Percentiles rank a stretch among this genome's conserved stretches.
These are phyloP conservation scores for Spinacia oleracea DNA, from an alignment of 179 eudicot genomes.

Conservation along the genomic window DNA sequence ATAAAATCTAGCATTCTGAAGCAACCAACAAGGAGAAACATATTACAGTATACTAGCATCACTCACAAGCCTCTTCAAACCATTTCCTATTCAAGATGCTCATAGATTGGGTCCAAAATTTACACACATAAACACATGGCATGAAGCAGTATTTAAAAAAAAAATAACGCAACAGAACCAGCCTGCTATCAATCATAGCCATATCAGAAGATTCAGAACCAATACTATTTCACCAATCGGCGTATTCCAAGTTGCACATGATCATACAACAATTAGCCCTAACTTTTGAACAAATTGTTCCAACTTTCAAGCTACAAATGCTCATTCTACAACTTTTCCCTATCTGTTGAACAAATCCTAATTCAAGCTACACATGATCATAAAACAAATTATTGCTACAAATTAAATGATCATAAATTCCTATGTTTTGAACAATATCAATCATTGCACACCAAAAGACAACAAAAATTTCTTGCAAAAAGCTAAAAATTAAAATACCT, in stretches of 20 bases:
- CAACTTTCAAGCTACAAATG: background rate
- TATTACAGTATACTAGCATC: background rate
- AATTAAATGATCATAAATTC: background rate
- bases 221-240: background rate
- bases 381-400: background rate
- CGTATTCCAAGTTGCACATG: background rate
- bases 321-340: background rate
- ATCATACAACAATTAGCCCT: background rate
- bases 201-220: too few species aligned
- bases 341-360: too few species aligned
- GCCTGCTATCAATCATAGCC: background rate
- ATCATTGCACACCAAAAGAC: background rate
- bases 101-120: background rate
- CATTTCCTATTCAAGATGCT: background rate
- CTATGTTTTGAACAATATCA: too few species aligned
- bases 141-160: background rate
- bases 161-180: background rate
- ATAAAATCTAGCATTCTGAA: background rate
- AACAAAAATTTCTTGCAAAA: background rate
- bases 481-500: conserved; percentile 42
- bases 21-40: background rate
- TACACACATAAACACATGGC: background rate
- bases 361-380: background rate
- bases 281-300: background rate
- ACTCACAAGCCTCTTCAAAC: background rate